Conservation (phyloP, 768 basidiomycete species). For the Mycena albidolilacea region DNA sequence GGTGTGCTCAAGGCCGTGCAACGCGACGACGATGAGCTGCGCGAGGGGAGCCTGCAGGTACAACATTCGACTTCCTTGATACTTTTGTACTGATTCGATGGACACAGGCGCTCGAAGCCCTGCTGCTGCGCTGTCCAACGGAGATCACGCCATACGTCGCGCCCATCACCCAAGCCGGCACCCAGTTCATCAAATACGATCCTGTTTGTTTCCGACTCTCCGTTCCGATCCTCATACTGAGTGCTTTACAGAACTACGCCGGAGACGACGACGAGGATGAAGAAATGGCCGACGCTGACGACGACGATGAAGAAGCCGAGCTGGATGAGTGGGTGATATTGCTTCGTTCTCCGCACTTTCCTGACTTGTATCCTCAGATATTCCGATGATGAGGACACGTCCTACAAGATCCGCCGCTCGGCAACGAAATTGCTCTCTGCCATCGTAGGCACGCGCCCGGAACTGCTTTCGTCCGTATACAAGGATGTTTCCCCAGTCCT, state of each 20-base stretch:
- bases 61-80: slow-evolving; percentile 20
- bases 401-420: slow-evolving; percentile 96
- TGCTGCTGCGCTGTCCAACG: slow-evolving; percentile 86
- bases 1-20: slow-evolving; percentile 78
- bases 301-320: slow-evolving; percentile 84
- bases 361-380: slow-evolving; percentile 67
- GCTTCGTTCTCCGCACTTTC: slow-evolving; percentile 2
- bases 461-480: slow-evolving; percentile 85
- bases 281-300: slow-evolving; percentile 79
- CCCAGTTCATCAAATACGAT: slow-evolving; percentile 91
- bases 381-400: slow-evolving; percentile 98
- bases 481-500: slow-evolving; percentile 89
- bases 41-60: slow-evolving; percentile 87
- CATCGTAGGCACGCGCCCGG: slow-evolving; percentile 91
- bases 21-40: slow-evolving; percentile 86
- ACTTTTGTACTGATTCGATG: slow-evolving; percentile 17
- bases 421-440: slow-evolving; percentile 92
- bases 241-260: slow-evolving; percentile 62
- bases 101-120: slow-evolving; percentile 84
- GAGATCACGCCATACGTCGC: slow-evolving; percentile 84
- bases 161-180: slow-evolving; percentile 78
- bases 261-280: slow-evolving; percentile 65
- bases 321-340: slow-evolving; percentile 75
- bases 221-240: neutral
- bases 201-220: slow-evolving; percentile 69